Percentiles rank a stretch among this genome's conserved stretches.
phyloP scores from a whole-genome alignment of 2,329 filamentous ascomycete genomes.

The Hypoxylon sp. region DNA sequence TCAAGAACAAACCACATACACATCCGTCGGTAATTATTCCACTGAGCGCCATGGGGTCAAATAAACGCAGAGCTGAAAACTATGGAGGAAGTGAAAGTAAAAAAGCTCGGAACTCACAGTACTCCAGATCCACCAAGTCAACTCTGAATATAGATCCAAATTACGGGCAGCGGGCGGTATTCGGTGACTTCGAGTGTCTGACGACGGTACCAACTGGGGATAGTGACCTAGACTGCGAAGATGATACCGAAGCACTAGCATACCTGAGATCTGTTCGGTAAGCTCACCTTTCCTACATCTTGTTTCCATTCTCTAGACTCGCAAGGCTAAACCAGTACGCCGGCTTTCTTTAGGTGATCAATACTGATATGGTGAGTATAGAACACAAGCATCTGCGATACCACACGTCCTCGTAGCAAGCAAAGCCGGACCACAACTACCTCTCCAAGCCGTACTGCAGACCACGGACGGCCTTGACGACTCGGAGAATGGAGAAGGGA shows the following conservation, averaged over 20 bases:
- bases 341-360: slow-evolving; percentile 40
- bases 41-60: slow-evolving; percentile 36
- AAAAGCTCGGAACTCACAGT: slow-evolving; percentile 41
- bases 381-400: slow-evolving; percentile 81
- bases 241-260: slow-evolving; percentile 69
- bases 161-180: slow-evolving; percentile 71
- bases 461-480: slow-evolving; percentile 52
- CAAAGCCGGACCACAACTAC: slow-evolving; percentile 67
- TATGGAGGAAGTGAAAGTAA: slow-evolving; percentile 42
- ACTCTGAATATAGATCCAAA: slow-evolving; percentile 61
- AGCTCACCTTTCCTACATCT: slow-evolving; percentile 50
- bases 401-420: slow-evolving; percentile 79
- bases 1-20: background rate
- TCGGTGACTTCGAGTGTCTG: slow-evolving; percentile 67
- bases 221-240: slow-evolving; percentile 69
- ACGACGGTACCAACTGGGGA: slow-evolving; percentile 56
- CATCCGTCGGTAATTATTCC: background rate
- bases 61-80: slow-evolving; percentile 51
- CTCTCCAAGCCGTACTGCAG: slow-evolving; percentile 54
- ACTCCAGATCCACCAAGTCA: slow-evolving; percentile 29
- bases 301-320: slow-evolving; percentile 13
- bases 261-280: slow-evolving; percentile 74
- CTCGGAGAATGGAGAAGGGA: slow-evolving; percentile 52
- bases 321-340: slow-evolving; percentile 47
- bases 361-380: slow-evolving; percentile 71